Conservation (phyloP, 352 stramenopile species). For the Heterotrichella gracilis region DNA sequence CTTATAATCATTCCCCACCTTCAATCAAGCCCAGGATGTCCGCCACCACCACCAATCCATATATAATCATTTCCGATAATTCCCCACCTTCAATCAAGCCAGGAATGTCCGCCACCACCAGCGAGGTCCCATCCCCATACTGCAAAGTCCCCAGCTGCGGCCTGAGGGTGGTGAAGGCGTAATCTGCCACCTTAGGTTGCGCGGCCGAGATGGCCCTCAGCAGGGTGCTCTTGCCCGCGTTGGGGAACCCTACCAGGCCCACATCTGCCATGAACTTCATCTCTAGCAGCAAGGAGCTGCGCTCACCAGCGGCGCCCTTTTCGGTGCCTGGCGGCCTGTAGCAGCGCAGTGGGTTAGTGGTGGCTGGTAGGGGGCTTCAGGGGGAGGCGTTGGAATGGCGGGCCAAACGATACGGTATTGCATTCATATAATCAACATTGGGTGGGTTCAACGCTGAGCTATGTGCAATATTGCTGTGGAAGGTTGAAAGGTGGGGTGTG, state of each 20-base stretch:
- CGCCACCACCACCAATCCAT: no score
- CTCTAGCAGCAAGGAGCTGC: conserved; percentile 73
- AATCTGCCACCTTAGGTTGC: conserved; percentile 64
- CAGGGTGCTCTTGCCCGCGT: conserved; percentile 81
- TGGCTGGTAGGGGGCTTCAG: no score
- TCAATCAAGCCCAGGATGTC: no score
- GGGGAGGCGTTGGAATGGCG: no score
- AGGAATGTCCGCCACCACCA: conserved; percentile 42
- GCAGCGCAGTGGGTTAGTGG: no score
- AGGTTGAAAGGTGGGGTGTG: no score
- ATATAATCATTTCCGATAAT: conserved; percentile 26
- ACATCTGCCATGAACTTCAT: conserved; percentile 90
- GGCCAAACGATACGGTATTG: no score
- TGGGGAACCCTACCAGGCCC: conserved; percentile 87
- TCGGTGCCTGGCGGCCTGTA: no score
- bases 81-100: conserved; percentile 52
- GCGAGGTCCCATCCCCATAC: conserved; percentile 17
- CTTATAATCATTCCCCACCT: no score
- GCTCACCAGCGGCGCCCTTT: conserved; percentile 47
- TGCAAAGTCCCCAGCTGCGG: conserved; percentile 52
- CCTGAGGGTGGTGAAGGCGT: conserved; percentile 84
- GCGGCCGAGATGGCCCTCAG: conserved; percentile 57
- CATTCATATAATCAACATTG: no score
- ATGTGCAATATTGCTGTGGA: no score
- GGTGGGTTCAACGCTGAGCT: no score